A percentile compares a stretch with the other conserved stretches of the same genome.
phyloP scores from a whole-genome alignment of 2,329 filamentous ascomycete species.

The Hypomyces perniciosus region DNA sequence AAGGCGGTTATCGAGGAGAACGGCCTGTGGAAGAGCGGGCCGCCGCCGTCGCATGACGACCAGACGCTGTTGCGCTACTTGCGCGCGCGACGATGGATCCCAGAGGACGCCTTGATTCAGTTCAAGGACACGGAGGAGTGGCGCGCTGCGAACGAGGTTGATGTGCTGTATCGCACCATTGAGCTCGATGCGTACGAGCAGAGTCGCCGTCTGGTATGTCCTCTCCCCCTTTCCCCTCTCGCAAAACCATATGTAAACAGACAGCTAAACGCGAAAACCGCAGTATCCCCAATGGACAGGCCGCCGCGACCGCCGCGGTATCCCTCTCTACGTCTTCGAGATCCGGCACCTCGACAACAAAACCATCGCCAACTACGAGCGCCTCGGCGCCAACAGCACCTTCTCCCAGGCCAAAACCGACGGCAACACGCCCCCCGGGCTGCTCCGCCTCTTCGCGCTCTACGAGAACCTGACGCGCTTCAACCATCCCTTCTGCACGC shows the following conservation, averaged over 20 bases:
- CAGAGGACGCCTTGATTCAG: constrained; percentile 71
- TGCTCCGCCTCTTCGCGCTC: constrained; percentile 81
- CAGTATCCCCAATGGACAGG: constrained; percentile 95
- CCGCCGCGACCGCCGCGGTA: constrained; percentile 81
- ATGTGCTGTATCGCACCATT: constrained; percentile 78
- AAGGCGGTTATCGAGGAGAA: constrained; percentile 61
- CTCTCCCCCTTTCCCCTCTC: not conserved
- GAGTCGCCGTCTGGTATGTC: constrained; percentile 62
- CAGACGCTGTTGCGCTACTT: constrained; percentile 74
- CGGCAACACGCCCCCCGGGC: constrained; percentile 63
- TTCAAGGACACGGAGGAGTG: constrained; percentile 87
- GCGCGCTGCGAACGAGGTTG: constrained; percentile 72
- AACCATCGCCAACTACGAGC: constrained; percentile 73
- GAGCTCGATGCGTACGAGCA: constrained; percentile 79
- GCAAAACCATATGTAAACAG: not conserved
- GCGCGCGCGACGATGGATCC: constrained; percentile 74
- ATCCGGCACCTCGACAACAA: constrained; percentile 78
- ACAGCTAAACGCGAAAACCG: not conserved
- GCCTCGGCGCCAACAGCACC: constrained; percentile 49
- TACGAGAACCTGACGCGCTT: constrained; percentile 92
- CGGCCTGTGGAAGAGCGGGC: constrained; percentile 54
- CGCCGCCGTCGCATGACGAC: constrained; percentile 63
- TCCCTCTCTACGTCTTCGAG: constrained; percentile 87
- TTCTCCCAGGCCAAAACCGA: constrained; percentile 58
- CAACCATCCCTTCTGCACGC: constrained; percentile 75